Evolutionary conservation across 495 filamentous ascomycete species (phyloP).

Genomic region (Pseudoneurospora amorphoporcata): DNA sequence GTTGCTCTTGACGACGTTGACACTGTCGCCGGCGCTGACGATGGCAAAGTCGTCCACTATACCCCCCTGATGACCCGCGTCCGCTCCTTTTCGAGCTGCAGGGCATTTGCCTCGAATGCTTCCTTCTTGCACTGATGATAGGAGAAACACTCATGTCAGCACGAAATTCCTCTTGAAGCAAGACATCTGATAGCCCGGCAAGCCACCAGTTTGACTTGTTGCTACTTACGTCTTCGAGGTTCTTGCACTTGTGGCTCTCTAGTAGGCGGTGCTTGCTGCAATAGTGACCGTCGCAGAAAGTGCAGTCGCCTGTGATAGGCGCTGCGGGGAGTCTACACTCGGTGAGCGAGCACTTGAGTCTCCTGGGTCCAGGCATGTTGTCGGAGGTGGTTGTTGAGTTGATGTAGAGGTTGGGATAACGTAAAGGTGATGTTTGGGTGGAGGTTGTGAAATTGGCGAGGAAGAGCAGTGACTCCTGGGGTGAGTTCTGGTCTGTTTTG

Average conservation of each 20-base stretch:
- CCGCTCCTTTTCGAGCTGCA: slow-evolving; percentile 81
- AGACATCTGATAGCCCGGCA: slow-evolving; percentile 33
- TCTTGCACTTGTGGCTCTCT: slow-evolving; percentile 85
- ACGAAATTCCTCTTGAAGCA: slow-evolving; percentile 21
- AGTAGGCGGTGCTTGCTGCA: slow-evolving; percentile 89
- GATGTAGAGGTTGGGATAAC: background rate
- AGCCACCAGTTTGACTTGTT: slow-evolving; percentile 35
- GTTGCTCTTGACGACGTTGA: background rate
- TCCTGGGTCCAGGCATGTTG: slow-evolving; percentile 57
- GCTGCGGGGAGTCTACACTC: slow-evolving; percentile 78
- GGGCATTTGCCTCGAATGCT: slow-evolving; percentile 80
- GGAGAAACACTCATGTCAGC: slow-evolving; percentile 16
- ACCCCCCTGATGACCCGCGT: slow-evolving; percentile 50
- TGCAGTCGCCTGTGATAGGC: slow-evolving; percentile 90
- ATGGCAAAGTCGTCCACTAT: slow-evolving; percentile 12
- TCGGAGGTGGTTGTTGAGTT: slow-evolving; percentile 13
- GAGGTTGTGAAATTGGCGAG: slow-evolving; percentile 7
- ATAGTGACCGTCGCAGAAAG: slow-evolving; percentile 86
- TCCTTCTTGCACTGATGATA: slow-evolving; percentile 77
- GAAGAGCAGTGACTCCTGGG: background rate
- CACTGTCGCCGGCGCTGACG: background rate
- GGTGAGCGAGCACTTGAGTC: slow-evolving; percentile 78
- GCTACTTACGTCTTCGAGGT: slow-evolving; percentile 72
- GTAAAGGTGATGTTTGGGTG: slow-evolving; percentile 6
- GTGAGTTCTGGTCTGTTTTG: background rate